phyloP scores from a whole-genome alignment of 2,329 filamentous ascomycete genomes.

The Emydomyces testavorans region DNA sequence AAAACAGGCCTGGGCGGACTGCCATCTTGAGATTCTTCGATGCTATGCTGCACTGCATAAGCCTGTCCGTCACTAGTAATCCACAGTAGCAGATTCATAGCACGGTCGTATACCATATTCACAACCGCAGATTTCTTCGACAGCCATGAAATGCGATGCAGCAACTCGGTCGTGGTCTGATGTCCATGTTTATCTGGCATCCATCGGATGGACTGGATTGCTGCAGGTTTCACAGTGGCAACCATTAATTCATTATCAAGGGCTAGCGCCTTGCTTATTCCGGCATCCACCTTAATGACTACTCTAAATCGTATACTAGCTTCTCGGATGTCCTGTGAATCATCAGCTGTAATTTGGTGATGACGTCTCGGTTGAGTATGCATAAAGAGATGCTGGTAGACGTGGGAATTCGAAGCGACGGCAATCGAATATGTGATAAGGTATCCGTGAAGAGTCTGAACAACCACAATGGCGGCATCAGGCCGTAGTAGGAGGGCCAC shows the following conservation, averaged over 20 bases:
- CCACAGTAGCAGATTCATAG: slow-evolving; percentile 94
- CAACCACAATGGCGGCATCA: slow-evolving; percentile 81
- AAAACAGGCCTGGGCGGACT: slow-evolving; percentile 57
- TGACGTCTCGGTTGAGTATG: slow-evolving; percentile 38
- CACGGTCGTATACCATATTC: slow-evolving; percentile 86
- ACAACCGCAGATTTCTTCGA: slow-evolving; percentile 62
- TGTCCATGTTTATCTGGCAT: slow-evolving; percentile 67
- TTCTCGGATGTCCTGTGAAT: slow-evolving; percentile 71
- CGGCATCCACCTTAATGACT: slow-evolving; percentile 96
- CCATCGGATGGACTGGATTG: slow-evolving; percentile 96
- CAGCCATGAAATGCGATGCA: slow-evolving; percentile 78
- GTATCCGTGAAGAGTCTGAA: slow-evolving; percentile 75
- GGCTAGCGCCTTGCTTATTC: slow-evolving; percentile 75
- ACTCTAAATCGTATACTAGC: slow-evolving; percentile 87
- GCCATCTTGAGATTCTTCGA: slow-evolving; percentile 33
- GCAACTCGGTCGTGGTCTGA: slow-evolving; percentile 81
- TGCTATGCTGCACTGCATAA: slow-evolving; percentile 72
- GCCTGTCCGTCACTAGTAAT: slow-evolving; percentile 75
- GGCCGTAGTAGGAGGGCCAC: slow-evolving; percentile 74
- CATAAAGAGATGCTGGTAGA: slow-evolving; percentile 72
- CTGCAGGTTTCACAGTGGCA: slow-evolving; percentile 78
- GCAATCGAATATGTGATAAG: slow-evolving; percentile 90
- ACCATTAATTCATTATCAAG: slow-evolving; percentile 88
- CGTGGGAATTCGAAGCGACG: slow-evolving; percentile 66
- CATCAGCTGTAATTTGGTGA: slow-evolving; percentile 49